Percentiles rank a stretch among this genome's conserved stretches.
phyloP scores from a whole-genome alignment of 192 early-diverging fungal genomes.

The Rhizophagus clarus region DNA sequence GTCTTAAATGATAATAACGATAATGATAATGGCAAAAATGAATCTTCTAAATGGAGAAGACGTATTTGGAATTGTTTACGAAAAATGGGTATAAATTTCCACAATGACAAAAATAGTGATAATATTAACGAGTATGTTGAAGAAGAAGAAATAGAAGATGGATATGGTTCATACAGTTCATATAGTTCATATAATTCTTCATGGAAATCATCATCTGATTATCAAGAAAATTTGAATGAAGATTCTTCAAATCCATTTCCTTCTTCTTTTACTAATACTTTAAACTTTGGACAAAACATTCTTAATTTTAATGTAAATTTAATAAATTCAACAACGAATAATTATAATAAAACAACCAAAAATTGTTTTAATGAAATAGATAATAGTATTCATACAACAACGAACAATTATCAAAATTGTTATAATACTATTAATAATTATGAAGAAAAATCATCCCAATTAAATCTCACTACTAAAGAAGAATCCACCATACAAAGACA shows the following conservation, averaged over 20 bases:
- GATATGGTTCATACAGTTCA: background rate
- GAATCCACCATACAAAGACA: too few species aligned
- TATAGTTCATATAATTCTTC: background rate
- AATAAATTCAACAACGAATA: background rate
- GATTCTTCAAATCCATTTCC: slow-evolving; percentile 9
- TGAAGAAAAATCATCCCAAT: background rate
- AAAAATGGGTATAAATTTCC: background rate
- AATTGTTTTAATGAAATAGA: background rate
- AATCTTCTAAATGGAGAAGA: background rate
- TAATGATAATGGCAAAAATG: background rate
- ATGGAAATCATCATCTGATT: slow-evolving; percentile 2
- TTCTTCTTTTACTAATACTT: background rate
- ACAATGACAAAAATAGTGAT: background rate
- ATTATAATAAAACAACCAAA: background rate
- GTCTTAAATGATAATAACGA: background rate
- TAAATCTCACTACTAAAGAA: background rate
- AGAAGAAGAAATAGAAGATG: background rate
- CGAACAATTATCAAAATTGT: background rate
- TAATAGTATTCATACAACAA: background rate
- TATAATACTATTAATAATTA: background rate
- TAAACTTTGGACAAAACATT: background rate
- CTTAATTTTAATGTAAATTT: background rate
- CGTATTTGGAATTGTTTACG: slow-evolving; percentile 10
- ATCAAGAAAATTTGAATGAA: background rate
- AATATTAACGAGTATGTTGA: background rate